Conservation (phyloP, 257 asterid genomes). For the Ophiorrhiza pumila region DNA sequence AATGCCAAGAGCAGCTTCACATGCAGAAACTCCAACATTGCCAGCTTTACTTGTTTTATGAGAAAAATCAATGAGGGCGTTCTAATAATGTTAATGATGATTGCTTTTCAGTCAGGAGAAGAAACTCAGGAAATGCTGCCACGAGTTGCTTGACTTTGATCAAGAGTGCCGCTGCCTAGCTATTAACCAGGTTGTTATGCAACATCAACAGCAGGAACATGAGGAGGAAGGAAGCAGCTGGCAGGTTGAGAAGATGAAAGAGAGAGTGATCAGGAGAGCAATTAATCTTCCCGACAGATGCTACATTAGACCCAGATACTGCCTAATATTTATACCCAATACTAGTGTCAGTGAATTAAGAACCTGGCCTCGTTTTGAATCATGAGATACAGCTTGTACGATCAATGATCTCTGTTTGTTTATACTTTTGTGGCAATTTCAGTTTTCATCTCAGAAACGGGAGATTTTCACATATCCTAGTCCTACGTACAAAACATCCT, state of each 20-base stretch:
- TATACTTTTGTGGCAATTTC: too few species aligned
- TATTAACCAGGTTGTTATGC: background rate
- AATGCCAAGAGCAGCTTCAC: slow-evolving; percentile 33
- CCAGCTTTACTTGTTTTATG: slow-evolving; percentile 25
- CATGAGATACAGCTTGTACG: too few species aligned
- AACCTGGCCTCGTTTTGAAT: too few species aligned
- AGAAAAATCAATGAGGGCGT: too few species aligned
- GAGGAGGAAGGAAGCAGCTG: background rate
- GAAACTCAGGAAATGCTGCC: slow-evolving; percentile 12
- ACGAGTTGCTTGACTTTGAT: slow-evolving; percentile 8
- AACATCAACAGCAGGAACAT: background rate
- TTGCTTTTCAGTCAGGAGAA: too few species aligned
- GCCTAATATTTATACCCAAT: background rate
- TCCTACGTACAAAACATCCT: too few species aligned
- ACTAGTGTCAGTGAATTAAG: too few species aligned
- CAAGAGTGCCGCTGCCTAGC: slow-evolving; percentile 5
- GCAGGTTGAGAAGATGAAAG: background rate
- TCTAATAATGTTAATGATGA: too few species aligned
- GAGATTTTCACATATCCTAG: too few species aligned
- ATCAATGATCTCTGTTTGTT: too few species aligned
- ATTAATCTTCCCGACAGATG: slow-evolving; percentile 12
- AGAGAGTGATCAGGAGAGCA: background rate
- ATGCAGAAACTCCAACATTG: slow-evolving; percentile 36
- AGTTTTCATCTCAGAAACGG: too few species aligned
- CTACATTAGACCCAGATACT: background rate